phyloP scores from a whole-genome alignment of 23 red algal species.

The Gracilaria domingensis region DNA sequence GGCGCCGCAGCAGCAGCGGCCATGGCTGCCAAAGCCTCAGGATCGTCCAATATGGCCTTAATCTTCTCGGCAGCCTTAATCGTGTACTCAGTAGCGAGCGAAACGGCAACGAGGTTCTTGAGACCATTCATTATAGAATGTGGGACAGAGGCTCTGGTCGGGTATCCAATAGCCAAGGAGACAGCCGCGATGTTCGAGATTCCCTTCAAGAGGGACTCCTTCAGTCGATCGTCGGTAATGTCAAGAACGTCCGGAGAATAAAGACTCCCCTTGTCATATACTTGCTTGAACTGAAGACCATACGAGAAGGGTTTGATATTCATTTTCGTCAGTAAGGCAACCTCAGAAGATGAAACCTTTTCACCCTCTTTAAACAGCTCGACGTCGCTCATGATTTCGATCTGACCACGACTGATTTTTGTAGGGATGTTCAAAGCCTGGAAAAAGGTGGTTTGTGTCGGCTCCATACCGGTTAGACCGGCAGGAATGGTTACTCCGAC shows the following conservation, averaged over 20 bases:
- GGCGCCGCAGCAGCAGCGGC: constrained; percentile 75
- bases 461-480: constrained; percentile 98
- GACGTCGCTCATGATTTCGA: constrained; percentile 92
- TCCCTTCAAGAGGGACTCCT: constrained; percentile 57
- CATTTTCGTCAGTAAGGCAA: constrained; percentile 93
- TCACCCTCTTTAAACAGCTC: constrained; percentile 91
- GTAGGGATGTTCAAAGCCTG: constrained; percentile 98
- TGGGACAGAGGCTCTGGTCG: constrained; percentile 87
- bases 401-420: constrained; percentile 95
- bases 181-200: constrained; percentile 90
- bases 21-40: constrained; percentile 89
- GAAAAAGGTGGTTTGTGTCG: constrained; percentile 98
- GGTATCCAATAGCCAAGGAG: constrained; percentile 86
- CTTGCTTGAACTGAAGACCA: constrained; percentile 86
- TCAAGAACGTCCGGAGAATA: constrained; percentile 97
- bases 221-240: constrained; percentile 91
- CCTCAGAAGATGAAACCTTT: constrained; percentile 88
- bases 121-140: constrained; percentile 84
- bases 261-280: constrained; percentile 93
- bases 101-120: constrained; percentile 80
- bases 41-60: constrained; percentile 95
- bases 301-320: constrained; percentile 96
- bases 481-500: constrained; percentile 94
- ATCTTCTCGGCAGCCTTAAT: constrained; percentile 82
- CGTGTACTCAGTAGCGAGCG: constrained; percentile 83